Evolutionary conservation across 2,329 filamentous ascomycete genomes (phyloP).

Genomic region (Sclerotinia sclerotiorum): DNA sequence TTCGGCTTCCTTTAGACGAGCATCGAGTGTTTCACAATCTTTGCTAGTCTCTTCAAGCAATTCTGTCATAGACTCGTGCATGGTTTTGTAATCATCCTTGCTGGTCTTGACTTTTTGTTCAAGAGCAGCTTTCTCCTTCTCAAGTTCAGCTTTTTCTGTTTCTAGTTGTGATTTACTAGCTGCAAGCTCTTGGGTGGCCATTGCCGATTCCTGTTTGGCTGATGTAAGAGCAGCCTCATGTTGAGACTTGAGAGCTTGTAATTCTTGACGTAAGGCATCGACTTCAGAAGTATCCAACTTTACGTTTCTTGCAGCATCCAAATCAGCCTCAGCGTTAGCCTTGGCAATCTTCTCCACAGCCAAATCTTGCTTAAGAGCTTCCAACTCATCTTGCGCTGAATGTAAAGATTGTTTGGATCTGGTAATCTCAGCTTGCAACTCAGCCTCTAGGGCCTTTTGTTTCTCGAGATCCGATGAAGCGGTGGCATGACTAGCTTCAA

Average conservation of each 20-base stretch:
- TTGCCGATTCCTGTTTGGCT: conserved; percentile 40
- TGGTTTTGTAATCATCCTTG: conserved; percentile 55
- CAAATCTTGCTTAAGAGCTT: conserved; percentile 36
- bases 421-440: conserved; percentile 48
- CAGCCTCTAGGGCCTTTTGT: conserved; percentile 42
- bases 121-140: conserved; percentile 52
- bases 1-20: conserved; percentile 45
- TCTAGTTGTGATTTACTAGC: conserved; percentile 42
- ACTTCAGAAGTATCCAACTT: conserved; percentile 56
- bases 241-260: conserved; percentile 50
- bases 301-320: conserved; percentile 57
- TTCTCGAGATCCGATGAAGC: conserved; percentile 32
- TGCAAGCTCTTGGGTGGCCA: conserved; percentile 45
- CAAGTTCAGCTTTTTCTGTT: conserved; percentile 53
- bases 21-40: conserved; percentile 42
- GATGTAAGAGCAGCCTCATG: conserved; percentile 47
- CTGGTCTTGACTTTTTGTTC: conserved; percentile 53
- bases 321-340: conserved; percentile 50
- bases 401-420: conserved; percentile 44
- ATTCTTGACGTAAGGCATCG: conserved; percentile 53
- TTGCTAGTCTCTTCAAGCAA: conserved; percentile 56
- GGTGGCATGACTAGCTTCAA: conserved; percentile 44
- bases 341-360: conserved; percentile 49
- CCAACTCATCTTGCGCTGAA: conserved; percentile 34
- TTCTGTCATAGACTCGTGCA: conserved; percentile 61